Evolutionary conservation across 108 stramenopile genomes (phyloP).

Genomic region (Fistulifera pelliculosa): DNA sequence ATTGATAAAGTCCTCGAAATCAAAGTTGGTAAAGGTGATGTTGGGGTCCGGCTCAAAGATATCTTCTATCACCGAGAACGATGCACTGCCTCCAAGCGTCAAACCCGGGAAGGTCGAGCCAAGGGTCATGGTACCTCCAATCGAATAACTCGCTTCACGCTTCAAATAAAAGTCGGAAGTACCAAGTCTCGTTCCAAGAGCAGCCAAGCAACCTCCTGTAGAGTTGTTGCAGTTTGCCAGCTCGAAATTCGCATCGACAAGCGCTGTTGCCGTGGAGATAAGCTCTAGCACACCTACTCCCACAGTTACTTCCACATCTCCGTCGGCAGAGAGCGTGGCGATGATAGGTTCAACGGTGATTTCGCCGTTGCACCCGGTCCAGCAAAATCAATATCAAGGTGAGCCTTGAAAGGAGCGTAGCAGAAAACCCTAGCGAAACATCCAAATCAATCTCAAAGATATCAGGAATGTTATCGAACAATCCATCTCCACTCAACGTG

Average conservation of each 20-base stretch:
- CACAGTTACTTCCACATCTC: background rate
- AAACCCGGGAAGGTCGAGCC: background rate
- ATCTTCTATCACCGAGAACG: background rate
- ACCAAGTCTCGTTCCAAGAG: background rate
- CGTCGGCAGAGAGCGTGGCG: background rate
- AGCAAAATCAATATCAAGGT: background rate
- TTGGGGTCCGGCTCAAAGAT: background rate
- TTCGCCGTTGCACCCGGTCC: background rate
- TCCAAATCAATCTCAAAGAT: background rate
- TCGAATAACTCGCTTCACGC: background rate
- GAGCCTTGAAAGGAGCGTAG: background rate
- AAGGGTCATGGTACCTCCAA: background rate
- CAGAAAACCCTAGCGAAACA: background rate
- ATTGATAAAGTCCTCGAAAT: background rate
- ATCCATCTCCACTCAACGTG: background rate
- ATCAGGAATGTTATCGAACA: background rate
- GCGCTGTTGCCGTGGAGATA: background rate
- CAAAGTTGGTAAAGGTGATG: background rate
- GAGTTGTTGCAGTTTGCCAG: background rate
- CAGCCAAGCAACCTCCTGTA: background rate
- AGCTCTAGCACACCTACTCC: background rate
- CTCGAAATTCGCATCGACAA: too few species aligned
- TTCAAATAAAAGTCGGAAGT: constrained; percentile 1
- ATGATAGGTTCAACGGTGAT: background rate
- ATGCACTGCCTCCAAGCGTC: background rate